A percentile compares a stretch with the other conserved stretches of the same genome.
These are phyloP conservation scores for Dendrobium catenatum DNA, from an alignment of 106 monocot species.

Conservation along the genomic window DNA sequence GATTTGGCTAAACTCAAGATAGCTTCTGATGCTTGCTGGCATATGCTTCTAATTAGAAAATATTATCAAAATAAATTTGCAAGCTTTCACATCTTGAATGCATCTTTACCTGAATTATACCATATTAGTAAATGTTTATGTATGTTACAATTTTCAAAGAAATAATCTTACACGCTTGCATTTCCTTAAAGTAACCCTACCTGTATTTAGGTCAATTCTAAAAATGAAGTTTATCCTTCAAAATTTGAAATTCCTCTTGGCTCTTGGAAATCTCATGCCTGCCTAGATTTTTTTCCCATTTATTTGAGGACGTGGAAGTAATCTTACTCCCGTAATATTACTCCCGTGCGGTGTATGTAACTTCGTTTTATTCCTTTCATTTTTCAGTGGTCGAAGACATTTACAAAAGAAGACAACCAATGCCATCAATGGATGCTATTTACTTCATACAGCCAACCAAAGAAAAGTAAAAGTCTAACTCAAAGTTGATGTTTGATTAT, in stretches of 20 bases:
- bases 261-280: background rate
- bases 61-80: background rate
- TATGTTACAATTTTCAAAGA: background rate
- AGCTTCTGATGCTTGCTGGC: background rate
- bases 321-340: background rate
- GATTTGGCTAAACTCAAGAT: background rate
- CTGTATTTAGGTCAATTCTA: background rate
- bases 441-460: constrained; percentile 91
- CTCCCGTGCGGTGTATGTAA: constrained; percentile 1
- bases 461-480: constrained; percentile 66
- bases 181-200: background rate
- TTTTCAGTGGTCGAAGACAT: constrained; percentile 91
- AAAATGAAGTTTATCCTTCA: background rate
- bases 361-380: constrained; percentile 7
- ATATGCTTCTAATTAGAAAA: background rate
- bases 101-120: background rate
- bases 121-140: background rate
- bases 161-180: background rate
- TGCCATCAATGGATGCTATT: constrained; percentile 93
- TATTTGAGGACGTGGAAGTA: background rate
- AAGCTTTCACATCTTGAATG: constrained; percentile 5
- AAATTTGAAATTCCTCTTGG: background rate
- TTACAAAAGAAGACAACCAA: constrained; percentile 87
- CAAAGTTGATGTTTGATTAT: constrained; percentile 3
- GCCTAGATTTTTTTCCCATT: background rate